Percentiles rank a stretch among this genome's conserved stretches.
Conservation (phyloP, 208 protist genomes). For the Lotmaria passim region DNA sequence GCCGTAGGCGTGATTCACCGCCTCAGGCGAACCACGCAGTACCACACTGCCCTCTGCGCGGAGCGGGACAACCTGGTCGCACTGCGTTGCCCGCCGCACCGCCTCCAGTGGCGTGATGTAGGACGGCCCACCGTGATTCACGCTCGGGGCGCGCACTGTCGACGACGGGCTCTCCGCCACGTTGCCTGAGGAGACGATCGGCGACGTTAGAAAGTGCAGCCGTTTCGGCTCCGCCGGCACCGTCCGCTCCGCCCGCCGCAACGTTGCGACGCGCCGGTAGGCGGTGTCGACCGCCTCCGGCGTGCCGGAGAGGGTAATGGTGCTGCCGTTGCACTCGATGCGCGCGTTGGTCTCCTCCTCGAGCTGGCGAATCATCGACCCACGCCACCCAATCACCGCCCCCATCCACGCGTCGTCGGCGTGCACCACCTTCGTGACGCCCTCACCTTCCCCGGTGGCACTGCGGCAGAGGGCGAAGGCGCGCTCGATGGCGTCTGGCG, state of each 20-base stretch:
- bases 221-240: slow-evolving; percentile 29
- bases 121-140: neutral
- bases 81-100: slow-evolving; percentile 39
- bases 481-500: slow-evolving; percentile 30
- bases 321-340: slow-evolving; percentile 38
- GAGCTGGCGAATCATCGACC: slow-evolving; percentile 41
- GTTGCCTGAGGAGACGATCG: slow-evolving; percentile 30
- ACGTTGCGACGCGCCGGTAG: slow-evolving; percentile 25
- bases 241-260: slow-evolving; percentile 41
- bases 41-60: slow-evolving; percentile 47
- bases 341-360: slow-evolving; percentile 43
- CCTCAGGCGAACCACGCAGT: slow-evolving; percentile 38
- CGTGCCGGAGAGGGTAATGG: slow-evolving; percentile 40
- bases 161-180: slow-evolving; percentile 19
- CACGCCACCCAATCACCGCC: slow-evolving; percentile 38
- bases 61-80: slow-evolving; percentile 42
- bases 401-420: slow-evolving; percentile 37
- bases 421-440: slow-evolving; percentile 32
- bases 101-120: slow-evolving; percentile 48
- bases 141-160: slow-evolving; percentile 1
- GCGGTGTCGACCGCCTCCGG: slow-evolving; percentile 37
- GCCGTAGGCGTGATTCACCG: slow-evolving; percentile 34
- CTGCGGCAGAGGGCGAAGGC: slow-evolving; percentile 39
- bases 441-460: slow-evolving; percentile 28
- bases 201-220: slow-evolving; percentile 42